Evolutionary conservation across 805 yeast species (phyloP).

Genomic region (Lipomyces chichibuensis): DNA sequence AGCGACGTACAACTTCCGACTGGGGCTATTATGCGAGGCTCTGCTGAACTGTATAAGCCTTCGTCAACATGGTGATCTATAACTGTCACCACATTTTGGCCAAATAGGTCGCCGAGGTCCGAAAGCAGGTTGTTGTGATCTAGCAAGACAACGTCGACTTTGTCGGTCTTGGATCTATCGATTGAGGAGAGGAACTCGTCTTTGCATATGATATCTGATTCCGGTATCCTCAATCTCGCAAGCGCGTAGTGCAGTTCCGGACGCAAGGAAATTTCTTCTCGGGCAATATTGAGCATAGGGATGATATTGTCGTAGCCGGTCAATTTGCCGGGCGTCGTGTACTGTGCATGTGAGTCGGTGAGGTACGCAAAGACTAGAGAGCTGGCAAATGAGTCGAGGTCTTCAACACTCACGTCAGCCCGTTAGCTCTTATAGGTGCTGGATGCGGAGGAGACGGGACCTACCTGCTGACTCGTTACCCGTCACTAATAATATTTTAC

Average conservation of each 20-base stretch:
- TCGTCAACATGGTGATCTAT: conserved; percentile 91
- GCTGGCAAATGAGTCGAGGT: conserved; percentile 82
- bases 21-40: conserved; percentile 63
- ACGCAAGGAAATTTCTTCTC: conserved; percentile 65
- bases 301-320: conserved; percentile 44
- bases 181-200: conserved; percentile 60
- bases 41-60: conserved; percentile 47
- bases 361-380: conserved; percentile 75
- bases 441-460: conserved; percentile 8
- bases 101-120: conserved; percentile 45
- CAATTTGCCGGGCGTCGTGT: not conserved
- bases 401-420: conserved; percentile 39
- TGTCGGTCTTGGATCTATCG: conserved; percentile 19
- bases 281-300: conserved; percentile 79
- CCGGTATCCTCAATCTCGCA: conserved; percentile 50
- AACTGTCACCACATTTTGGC: conserved; percentile 57
- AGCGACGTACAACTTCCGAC: conserved; percentile 82
- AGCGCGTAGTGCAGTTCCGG: conserved; percentile 69
- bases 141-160: conserved; percentile 60
- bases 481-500: conserved; percentile 50
- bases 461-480: conserved; percentile 81
- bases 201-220: conserved; percentile 58
- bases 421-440: not conserved
- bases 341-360: conserved; percentile 38
- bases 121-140: conserved; percentile 78